Evolutionary conservation across 2,329 filamentous ascomycete genomes (phyloP), one percentile per base, ranked within the genome.

Genomic region (Colletotrichum graminicola): DNA sequence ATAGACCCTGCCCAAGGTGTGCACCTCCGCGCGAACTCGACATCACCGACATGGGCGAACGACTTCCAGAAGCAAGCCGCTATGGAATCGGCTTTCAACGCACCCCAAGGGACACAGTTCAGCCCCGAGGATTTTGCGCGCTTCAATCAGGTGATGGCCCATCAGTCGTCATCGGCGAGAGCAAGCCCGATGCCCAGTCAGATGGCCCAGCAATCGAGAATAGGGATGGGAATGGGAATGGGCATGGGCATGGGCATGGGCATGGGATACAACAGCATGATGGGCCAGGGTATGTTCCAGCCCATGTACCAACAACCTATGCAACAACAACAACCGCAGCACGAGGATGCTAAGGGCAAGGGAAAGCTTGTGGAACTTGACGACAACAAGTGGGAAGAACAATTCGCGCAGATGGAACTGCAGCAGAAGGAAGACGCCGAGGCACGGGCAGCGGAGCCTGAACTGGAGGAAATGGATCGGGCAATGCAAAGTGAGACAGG

Each of bases 341-440:
- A 84, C 69, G 81, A 83, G 62, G 86, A 89, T 74, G 85, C 83
- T 61, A 93, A 94, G 81, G 93, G 93, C 71, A 98, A 98, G 80
- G 95, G 93, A 49, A 97, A 97, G 82, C 90, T 98, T 83, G 92
- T 98, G 16, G 96, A 98, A 83, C 88, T 98, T 32, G 94, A 98
- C 79, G 95, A 99, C 76, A 86, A 92, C 78, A 92, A 97, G 78
- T 98, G 96, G 96, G 95, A 98, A 82, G 94, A 94, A 76, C 94
- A 98, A 81, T 99, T 99, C 81, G 93, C 94, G 68, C 90, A 96
- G 81, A 91, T 98, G 79, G 94, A 95, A 79, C 84, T 92, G 73
- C 86, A 91, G 72, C 88, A 91, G 78, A 83, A 88, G 76, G 81
- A 86, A 73, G 84, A 87, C 61, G 81, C 84, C 64, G 84, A 86